Evolutionary conservation across 371 early-diverging fungal species (phyloP).

Genomic region (Lichtheimia ornata): DNA sequence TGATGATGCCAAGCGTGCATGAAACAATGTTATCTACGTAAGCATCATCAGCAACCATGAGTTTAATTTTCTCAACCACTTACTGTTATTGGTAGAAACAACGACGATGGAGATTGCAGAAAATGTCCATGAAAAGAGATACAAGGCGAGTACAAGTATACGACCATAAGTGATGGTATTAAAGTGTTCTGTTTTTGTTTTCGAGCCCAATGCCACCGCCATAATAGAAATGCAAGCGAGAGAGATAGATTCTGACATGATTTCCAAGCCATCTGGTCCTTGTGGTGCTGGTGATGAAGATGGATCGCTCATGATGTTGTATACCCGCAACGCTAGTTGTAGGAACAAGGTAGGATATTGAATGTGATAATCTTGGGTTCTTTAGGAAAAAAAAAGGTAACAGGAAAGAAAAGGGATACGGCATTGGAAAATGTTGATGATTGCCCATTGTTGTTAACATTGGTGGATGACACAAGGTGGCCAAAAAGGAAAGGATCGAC

Average conservation of each 20-base stretch:
- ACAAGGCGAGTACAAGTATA: constrained; percentile 18
- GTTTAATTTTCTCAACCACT: neutral
- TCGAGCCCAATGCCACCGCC: constrained; percentile 15
- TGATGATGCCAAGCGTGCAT: constrained; percentile 24
- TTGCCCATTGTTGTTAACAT: constrained; percentile 1
- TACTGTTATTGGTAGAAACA: constrained; percentile 27
- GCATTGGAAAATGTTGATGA: neutral
- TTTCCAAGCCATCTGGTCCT: constrained; percentile 19
- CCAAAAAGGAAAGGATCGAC: constrained; percentile 1
- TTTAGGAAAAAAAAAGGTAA: neutral
- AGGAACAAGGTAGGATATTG: neutral
- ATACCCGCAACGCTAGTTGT: neutral
- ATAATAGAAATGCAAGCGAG: constrained; percentile 20
- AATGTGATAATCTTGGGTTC: neutral
- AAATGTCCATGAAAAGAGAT: constrained; percentile 25
- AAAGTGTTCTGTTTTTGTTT: constrained; percentile 17
- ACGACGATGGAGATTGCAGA: constrained; percentile 14
- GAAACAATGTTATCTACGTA: constrained; percentile 13
- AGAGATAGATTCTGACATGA: constrained; percentile 21
- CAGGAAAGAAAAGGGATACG: neutral
- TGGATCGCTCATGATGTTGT: neutral
- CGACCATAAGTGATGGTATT: constrained; percentile 20
- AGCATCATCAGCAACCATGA: neutral
- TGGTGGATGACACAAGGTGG: neutral
- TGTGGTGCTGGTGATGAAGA: neutral